Base-by-base conservation (phyloP, 371 early-diverging fungal genomes). In the Zopfochytrium polystomum region DNA sequence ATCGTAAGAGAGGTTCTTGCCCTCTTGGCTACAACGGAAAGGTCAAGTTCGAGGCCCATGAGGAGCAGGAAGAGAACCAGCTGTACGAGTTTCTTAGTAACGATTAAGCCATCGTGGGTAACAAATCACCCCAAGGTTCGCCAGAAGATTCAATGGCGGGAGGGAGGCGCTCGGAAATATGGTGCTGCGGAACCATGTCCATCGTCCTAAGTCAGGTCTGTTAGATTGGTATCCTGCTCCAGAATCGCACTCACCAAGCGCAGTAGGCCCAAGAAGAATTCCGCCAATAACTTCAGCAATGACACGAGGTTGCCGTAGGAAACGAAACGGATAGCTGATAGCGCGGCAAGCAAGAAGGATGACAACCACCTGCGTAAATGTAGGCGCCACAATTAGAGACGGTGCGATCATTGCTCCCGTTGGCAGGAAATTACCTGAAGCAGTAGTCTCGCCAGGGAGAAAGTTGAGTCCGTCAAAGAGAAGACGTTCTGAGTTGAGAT, bases 81-180 rank as follows among this genome's bases (percentile, higher is more conserved):
- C n/a, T n/a, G n/a, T n/a, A n/a, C n/a, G n/a, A n/a, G n/a, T n/a
- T n/a, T n/a, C n/a, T n/a, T n/a, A n/a, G n/a, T n/a, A n/a, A n/a
- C n/a, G n/a, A n/a, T n/a, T n/a, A n/a, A n/a, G n/a, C n/a, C n/a
- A n/a, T n/a, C n/a, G n/a, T n/a, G n/a, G n/a, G n/a, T n/a, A n/a
- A n/a, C n/a, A n/a, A n/a, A n/a, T 32, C 32, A 62, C 48, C 18
- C 94, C 94, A 57, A 93, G 66, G 60, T 84, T 89, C n/a, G 93
- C 81, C 9, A 90, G 74, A 26, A 92, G 63, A 46, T 80, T 84
- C 31, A 93, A 67, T 62, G 75, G 81, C 0, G 84, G 76, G 11
- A 89, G 60, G 3, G 55, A 54, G 7, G 61, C 20, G 7, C 18
- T 34, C 1, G 66, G 71, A 51, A 70, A 67, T 27, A 67, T 20